Evolutionary conservation across 1,284 basidiomycete genomes (phyloP).

Genomic region (Mycena citricolor): DNA sequence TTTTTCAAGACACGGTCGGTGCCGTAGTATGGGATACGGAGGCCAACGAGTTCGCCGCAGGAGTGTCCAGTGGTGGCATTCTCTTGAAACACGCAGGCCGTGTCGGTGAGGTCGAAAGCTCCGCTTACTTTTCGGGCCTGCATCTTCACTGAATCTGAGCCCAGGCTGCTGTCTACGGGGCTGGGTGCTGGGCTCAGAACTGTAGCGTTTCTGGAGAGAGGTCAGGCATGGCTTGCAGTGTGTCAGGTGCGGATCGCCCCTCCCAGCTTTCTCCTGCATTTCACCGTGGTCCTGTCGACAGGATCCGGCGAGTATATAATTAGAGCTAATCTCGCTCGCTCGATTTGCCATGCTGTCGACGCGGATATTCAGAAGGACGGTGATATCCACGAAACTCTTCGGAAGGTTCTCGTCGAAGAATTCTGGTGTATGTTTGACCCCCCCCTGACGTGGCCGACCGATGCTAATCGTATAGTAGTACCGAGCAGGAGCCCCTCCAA

Average conservation of each 20-base stretch:
- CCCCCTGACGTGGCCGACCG: no score
- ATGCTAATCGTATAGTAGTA: no score
- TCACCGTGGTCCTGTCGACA: slow-evolving; percentile 17
- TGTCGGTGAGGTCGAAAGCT: slow-evolving; percentile 75
- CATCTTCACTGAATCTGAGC: not conserved
- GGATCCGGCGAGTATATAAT: slow-evolving; percentile 46
- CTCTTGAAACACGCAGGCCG: slow-evolving; percentile 70
- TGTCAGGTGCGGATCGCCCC: slow-evolving; percentile 35
- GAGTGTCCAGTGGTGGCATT: slow-evolving; percentile 78
- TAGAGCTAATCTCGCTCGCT: slow-evolving; percentile 35
- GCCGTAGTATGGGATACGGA: slow-evolving; percentile 52
- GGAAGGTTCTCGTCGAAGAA: slow-evolving; percentile 13
- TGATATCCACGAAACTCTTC: slow-evolving; percentile 12
- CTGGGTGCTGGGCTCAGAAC: slow-evolving; percentile 41
- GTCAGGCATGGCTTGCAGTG: slow-evolving; percentile 37
- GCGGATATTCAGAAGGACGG: slow-evolving; percentile 31
- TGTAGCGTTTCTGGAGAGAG: no score
- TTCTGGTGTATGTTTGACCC: slow-evolving; percentile 22
- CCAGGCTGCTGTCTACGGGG: slow-evolving; percentile 32
- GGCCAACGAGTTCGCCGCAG: slow-evolving; percentile 53
- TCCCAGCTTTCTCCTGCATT: slow-evolving; percentile 1
- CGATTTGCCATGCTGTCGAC: slow-evolving; percentile 31
- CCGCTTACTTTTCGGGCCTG: not conserved
- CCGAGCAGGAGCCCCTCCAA: slow-evolving; percentile 14
- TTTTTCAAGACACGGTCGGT: slow-evolving; percentile 74